These are phyloP conservation scores for Aspergillus persii DNA, from an alignment of 2,329 filamentous ascomycete species.

Conservation along the genomic window DNA sequence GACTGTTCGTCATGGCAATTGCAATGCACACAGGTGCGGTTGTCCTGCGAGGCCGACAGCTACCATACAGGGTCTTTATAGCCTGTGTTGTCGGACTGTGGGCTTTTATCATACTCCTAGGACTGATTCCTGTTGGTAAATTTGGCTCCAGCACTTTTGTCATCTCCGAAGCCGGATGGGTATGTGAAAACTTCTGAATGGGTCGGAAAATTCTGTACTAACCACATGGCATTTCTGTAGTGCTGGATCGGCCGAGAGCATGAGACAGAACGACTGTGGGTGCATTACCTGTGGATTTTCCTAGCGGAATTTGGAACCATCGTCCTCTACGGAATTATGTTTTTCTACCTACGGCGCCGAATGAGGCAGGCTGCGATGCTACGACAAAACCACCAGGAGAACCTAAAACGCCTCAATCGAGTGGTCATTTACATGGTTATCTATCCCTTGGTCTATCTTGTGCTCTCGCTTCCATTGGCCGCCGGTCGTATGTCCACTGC, in stretches of 20 bases:
- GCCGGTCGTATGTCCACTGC: conserved; percentile 43
- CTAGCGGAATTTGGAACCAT: conserved; percentile 53
- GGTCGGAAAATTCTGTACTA: background rate
- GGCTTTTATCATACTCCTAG: conserved; percentile 47
- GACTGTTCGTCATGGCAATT: conserved; percentile 53
- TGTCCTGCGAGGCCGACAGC: conserved; percentile 48
- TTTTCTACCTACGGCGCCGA: conserved; percentile 47
- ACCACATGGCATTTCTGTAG: conserved; percentile 24
- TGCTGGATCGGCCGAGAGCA: conserved; percentile 50
- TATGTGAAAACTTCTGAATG: conserved; percentile 25
- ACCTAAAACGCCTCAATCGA: conserved; percentile 35
- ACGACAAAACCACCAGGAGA: conserved; percentile 32
- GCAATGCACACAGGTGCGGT: conserved; percentile 52
- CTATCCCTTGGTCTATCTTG: conserved; percentile 53
- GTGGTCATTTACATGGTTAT: conserved; percentile 47
- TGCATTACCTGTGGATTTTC: conserved; percentile 57
- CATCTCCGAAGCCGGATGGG: conserved; percentile 51
- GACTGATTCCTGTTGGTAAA: conserved; percentile 46
- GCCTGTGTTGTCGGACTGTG: conserved; percentile 45
- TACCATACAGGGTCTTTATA: conserved; percentile 46
- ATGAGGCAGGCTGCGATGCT: conserved; percentile 37
- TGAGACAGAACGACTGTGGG: conserved; percentile 48
- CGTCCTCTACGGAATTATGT: conserved; percentile 49
- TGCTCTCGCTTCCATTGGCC: conserved; percentile 63
- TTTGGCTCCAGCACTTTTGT: conserved; percentile 44